phyloP scores from a whole-genome alignment of 164 flowering plant species.

The Tinospora cordifolia region DNA sequence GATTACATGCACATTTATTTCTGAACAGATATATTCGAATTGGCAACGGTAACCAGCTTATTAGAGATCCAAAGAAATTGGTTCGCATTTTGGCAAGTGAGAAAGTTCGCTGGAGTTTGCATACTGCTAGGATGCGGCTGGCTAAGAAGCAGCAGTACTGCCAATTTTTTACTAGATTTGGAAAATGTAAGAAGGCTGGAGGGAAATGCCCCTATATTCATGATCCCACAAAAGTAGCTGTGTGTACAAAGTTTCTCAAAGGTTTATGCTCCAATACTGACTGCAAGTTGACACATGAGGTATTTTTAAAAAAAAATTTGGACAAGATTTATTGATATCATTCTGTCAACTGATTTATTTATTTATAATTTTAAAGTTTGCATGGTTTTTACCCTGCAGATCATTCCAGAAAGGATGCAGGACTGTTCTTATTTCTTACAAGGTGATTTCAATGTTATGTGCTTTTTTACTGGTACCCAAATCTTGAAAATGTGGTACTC shows the following conservation, averaged over 20 bases:
- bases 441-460: constrained; percentile 34
- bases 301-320: too few species aligned
- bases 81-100: constrained; percentile 84
- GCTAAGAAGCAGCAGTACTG: constrained; percentile 74
- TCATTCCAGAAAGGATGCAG: constrained; percentile 96
- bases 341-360: neutral
- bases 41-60: constrained; percentile 92
- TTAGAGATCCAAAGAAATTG: constrained; percentile 86
- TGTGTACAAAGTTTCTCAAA: constrained; percentile 86
- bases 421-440: constrained; percentile 90
- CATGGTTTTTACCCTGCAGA: constrained; percentile 33
- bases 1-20: constrained; percentile 4
- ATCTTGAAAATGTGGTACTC: neutral
- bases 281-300: constrained; percentile 97
- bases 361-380: neutral
- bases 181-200: constrained; percentile 80
- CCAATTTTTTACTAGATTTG: constrained; percentile 93
- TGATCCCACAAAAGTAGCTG: constrained; percentile 82
- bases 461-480: neutral
- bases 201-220: constrained; percentile 93
- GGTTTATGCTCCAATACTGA: constrained; percentile 57
- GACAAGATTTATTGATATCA: neutral
- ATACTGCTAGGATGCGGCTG: constrained; percentile 71
- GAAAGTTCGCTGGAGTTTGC: constrained; percentile 93
- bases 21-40: constrained; percentile 71